Base-by-base conservation (phyloP, 208 protist genomes). In the Porcisia deanei region DNA sequence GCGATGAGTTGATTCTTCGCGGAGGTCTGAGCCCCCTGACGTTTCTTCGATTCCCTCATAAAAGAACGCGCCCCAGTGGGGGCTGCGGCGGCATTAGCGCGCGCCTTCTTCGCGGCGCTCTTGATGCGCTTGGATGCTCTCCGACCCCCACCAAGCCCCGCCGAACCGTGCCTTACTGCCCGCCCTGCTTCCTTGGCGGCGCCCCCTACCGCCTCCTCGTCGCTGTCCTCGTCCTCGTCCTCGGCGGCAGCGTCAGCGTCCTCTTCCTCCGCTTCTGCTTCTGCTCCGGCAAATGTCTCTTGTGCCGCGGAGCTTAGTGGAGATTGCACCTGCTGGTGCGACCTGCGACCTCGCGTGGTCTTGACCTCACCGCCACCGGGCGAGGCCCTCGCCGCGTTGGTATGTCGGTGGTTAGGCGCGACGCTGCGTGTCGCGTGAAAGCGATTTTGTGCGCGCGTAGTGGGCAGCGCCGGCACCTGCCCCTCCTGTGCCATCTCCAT, bases 401-500 rank as follows among this genome's bases (percentile, higher is more conserved):
- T 71, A 45, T 54, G n/a, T 25, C 53, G 65, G 16, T 66, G 34
- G 53, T 47, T 43, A n/a, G 53, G n/a, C 34, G 6, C 54, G 5
- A 3, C 60, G 45, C 65, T 58, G 52, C 75, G 72, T 8, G 39
- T 49, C 14, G 41, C 52, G 76, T 80, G 72, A 58, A 65, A 66
- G 81, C 61, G 81, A 18, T 52, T 57, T 6, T 80, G 73, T 8
- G 75, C 61, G 59, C 59, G 67, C 8, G 64, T 69, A 18, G 57
- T 52, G 12, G 75, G 81, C 52, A 75, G 64, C 67, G 73, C 63
- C 41, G 84, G 77, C 45, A 88, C 41, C 49, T 75, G 49, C 43
- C 84, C 83, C 47, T 73, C 75, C 5, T 83, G 82, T 54, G 75
- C 83, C 86, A 91, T 91, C 30, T 84, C 88, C 65, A 87, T 86